These are phyloP conservation scores for Lasiosphaeria hispida DNA, from an alignment of 495 filamentous ascomycete species.

Conservation along the genomic window DNA sequence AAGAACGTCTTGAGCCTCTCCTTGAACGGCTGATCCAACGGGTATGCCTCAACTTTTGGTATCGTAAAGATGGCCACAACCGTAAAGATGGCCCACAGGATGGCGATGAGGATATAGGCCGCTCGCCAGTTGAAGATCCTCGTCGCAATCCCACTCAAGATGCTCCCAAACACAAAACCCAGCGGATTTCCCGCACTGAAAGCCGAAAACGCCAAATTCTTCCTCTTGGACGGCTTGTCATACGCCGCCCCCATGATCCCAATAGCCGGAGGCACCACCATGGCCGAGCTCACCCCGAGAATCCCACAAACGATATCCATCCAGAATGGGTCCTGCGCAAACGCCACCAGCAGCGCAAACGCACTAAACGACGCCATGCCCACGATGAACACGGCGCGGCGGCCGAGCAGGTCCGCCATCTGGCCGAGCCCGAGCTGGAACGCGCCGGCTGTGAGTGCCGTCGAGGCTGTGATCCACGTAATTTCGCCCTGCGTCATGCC, in stretches of 20 bases:
- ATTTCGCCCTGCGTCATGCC: conserved; percentile 67
- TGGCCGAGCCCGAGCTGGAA: conserved; percentile 68
- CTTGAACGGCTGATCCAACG: conserved; percentile 44
- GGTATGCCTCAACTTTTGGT: conserved; percentile 53
- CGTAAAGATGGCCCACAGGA: conserved; percentile 61
- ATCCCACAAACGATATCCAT: conserved; percentile 64
- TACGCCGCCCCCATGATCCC: conserved; percentile 66
- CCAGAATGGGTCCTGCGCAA: conserved; percentile 59
- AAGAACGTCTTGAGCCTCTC: conserved; percentile 40
- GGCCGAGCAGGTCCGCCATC: conserved; percentile 65
- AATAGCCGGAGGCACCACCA: conserved; percentile 64
- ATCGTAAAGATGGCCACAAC: conserved; percentile 60
- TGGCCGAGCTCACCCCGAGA: conserved; percentile 60
- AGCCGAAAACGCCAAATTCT: conserved; percentile 69
- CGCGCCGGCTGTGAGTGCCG: conserved; percentile 60
- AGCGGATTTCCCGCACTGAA: conserved; percentile 71
- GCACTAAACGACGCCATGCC: conserved; percentile 60
- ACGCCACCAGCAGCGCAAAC: conserved; percentile 56
- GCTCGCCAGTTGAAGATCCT: conserved; percentile 64
- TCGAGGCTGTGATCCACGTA: conserved; percentile 68
- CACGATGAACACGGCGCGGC: conserved; percentile 58
- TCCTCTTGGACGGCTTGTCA: conserved; percentile 57
- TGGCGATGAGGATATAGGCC: conserved; percentile 57
- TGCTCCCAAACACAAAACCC: conserved; percentile 65
- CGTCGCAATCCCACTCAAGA: conserved; percentile 62